Conservation (phyloP, 345 rosid genomes). For the Eucalyptus marginata region DNA sequence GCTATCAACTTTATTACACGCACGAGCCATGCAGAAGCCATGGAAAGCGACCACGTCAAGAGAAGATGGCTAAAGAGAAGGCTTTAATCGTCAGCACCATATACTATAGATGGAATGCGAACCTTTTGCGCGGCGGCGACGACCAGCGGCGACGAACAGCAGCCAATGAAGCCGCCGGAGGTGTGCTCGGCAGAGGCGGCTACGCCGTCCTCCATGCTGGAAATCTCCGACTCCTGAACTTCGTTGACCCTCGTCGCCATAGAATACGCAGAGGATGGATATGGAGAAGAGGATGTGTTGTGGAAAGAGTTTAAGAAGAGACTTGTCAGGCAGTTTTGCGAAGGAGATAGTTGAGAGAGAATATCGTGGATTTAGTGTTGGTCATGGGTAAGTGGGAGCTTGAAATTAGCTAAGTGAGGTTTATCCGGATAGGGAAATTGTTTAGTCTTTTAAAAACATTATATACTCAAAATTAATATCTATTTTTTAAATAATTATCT, state of each 20-base stretch:
- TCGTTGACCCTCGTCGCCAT: not conserved
- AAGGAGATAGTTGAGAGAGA: not conserved
- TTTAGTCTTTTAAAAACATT: not conserved
- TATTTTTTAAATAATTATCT: not conserved
- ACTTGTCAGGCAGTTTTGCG: not conserved
- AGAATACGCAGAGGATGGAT: not conserved
- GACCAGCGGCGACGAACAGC: not conserved
- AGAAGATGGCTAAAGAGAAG: not conserved
- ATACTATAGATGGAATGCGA: not conserved
- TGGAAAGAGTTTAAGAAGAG: not conserved
- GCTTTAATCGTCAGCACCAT: not conserved
- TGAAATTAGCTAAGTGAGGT: not conserved
- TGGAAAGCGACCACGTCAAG: not conserved
- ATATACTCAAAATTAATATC: not conserved
- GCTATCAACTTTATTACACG: slow-evolving; percentile 14
- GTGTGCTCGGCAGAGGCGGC: not conserved
- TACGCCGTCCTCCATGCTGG: not conserved
- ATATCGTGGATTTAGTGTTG: not conserved
- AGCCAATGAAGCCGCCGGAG: not conserved
- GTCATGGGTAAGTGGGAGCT: not conserved
- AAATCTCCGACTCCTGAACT: not conserved
- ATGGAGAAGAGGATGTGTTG: not conserved
- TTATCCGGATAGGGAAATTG: not conserved
- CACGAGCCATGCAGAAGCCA: not conserved
- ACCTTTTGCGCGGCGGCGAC: slow-evolving; percentile 10